Base-by-base conservation (phyloP, 2,329 filamentous ascomycete genomes). In the Cyphellophora europaea region DNA sequence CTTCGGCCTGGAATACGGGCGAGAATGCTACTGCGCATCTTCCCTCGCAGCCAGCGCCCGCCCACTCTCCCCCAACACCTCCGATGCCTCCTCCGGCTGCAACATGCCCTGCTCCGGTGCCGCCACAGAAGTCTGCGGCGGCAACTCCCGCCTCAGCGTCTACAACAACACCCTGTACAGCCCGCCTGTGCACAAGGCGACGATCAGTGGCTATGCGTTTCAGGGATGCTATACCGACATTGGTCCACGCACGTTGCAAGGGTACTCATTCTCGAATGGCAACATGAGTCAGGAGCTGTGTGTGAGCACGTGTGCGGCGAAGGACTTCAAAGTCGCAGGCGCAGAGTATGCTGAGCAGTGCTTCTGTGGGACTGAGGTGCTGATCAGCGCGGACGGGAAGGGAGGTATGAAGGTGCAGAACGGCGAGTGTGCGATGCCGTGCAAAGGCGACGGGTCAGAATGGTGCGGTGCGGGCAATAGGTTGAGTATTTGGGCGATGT, bases 111-210 rank as follows among this genome's bases (percentile, higher is more conserved):
- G 61, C 34, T 46, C 56, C 11, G 61, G 60, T 3, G 49, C 62
- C 27, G 41, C 51, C 5, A 53, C 53, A 15, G 50, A 61, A 18
- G 49, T 58, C 11, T 67, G 64, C 41, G 64, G 75, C 39, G 70
- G 69, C 19, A 66, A 67, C 15, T 60, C 61, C 27, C 62, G 69
- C 14, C 54, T 78, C 37, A 66, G 43, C n/a, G 23, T 47, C n/a
- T 47, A 44, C 33, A 29, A 36, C 23, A 43, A 43, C 30, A 41
- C 31, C 6, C 27, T 21, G 8, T 37, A 15, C 29, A 10, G 21
- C n/a, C 10, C 36, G 11, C 33, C 33, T 6, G 44, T 35, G 29
- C 27, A 5, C 18, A 27, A 12, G 42, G 19, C 19, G 4, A 40
- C 27, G 11, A 28, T 31, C 5, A 5, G 33, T 11, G 28, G 30